Evolutionary conservation across 75 land plant genomes (phyloP).

Genomic region (Cryptomeria japonica): DNA sequence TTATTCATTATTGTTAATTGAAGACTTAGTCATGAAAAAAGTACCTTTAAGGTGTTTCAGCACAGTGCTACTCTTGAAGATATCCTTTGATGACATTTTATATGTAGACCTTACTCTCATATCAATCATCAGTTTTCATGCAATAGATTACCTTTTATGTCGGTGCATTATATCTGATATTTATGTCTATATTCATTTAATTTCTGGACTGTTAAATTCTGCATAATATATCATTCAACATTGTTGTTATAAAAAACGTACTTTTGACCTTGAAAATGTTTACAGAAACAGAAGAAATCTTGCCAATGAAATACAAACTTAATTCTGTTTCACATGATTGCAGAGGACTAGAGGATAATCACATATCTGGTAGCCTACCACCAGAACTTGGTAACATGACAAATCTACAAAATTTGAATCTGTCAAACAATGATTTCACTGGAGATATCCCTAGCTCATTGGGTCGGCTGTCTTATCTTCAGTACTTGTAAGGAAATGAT

Average conservation of each 20-base stretch:
- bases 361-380: slow-evolving; percentile 25
- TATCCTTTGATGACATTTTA: neutral
- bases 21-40: too few relatives aligned
- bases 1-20: too few relatives aligned
- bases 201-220: neutral
- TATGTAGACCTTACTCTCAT: neutral
- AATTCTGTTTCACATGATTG: neutral
- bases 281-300: neutral
- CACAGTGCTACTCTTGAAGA: too few relatives aligned
- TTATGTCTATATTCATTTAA: neutral
- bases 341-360: slow-evolving; percentile 20
- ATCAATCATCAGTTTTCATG: neutral
- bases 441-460: slow-evolving; percentile 30
- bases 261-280: neutral
- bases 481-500: slow-evolving; percentile 16
- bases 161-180: neutral
- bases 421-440: slow-evolving; percentile 28
- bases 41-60: too few relatives aligned
- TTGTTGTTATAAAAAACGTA: neutral
- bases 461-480: slow-evolving; percentile 14
- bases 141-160: neutral
- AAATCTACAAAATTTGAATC: slow-evolving; percentile 17
- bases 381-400: slow-evolving; percentile 24
- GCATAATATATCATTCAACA: neutral
- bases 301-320: neutral